These are phyloP conservation scores for Millerozyma miso DNA, from an alignment of 805 yeast species.

Conservation along the genomic window DNA sequence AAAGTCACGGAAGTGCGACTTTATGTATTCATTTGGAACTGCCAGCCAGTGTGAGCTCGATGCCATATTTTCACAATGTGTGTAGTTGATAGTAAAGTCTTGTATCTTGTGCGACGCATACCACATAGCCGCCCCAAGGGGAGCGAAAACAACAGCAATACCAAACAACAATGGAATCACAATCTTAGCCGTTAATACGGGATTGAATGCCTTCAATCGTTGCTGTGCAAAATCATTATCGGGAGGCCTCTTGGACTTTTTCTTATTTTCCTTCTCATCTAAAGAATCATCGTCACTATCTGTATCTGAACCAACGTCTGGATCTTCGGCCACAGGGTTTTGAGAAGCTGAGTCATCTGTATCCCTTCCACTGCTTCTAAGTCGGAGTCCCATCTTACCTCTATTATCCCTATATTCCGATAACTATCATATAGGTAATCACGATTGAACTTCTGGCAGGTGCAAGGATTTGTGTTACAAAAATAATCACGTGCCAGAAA, in stretches of 20 bases:
- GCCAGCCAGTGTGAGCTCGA: constrained; percentile 27
- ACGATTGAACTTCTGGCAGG: neutral
- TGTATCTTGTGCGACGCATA: constrained; percentile 35
- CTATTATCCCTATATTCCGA: neutral
- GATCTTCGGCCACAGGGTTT: constrained; percentile 1
- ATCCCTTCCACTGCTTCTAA: neutral
- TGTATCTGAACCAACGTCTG: constrained; percentile 14
- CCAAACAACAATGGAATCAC: constrained; percentile 80
- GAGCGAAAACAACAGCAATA: constrained; percentile 65
- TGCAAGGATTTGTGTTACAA: too few species aligned
- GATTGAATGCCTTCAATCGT: constrained; percentile 70
- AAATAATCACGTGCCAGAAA: too few species aligned
- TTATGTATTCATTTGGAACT: constrained; percentile 35
- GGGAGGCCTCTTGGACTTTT: constrained; percentile 60
- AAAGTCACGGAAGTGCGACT: constrained; percentile 31
- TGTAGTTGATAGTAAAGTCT: constrained; percentile 39
- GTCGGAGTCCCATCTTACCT: neutral
- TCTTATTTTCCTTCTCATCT: constrained; percentile 36
- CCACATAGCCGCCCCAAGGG: constrained; percentile 47
- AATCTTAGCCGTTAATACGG: constrained; percentile 86
- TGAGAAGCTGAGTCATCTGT: neutral
- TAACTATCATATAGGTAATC: neutral
- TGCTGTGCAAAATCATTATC: constrained; percentile 77
- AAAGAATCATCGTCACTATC: constrained; percentile 45
- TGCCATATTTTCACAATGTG: constrained; percentile 37